A percentile compares a stretch with the other conserved stretches of the same genome.
These are phyloP conservation scores for Solanum dulcamara DNA, from an alignment of 257 asterid species.

Conservation along the genomic window DNA sequence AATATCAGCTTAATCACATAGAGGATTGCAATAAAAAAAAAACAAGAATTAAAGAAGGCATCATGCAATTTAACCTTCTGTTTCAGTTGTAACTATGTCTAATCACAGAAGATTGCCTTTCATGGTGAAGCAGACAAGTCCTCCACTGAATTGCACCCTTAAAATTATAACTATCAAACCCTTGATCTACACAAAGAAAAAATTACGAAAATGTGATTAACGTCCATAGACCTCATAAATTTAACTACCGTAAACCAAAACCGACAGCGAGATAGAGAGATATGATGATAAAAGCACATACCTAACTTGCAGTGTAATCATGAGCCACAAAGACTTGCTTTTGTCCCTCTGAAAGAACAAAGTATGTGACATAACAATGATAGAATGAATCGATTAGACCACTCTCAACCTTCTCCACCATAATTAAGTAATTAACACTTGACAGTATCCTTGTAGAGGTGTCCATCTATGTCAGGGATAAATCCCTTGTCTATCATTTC, in stretches of 20 bases:
- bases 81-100: background rate
- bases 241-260: background rate
- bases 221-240: background rate
- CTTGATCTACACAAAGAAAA: background rate
- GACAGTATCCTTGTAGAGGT: slow-evolving; percentile 33
- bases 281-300: background rate
- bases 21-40: background rate
- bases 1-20: background rate
- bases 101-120: background rate
- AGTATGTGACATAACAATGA: background rate
- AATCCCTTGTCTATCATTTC: slow-evolving; percentile 86
- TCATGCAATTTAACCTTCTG: background rate
- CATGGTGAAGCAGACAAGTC: background rate
- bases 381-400: background rate
- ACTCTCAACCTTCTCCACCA: background rate
- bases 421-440: background rate
- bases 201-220: background rate
- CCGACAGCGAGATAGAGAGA: background rate
- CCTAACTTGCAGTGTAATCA: background rate
- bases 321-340: background rate
- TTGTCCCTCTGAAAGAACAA: background rate
- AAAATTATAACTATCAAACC: background rate
- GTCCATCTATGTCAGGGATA: slow-evolving; percentile 77
- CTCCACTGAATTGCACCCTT: background rate
- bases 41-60: background rate